These are phyloP conservation scores for Phyllosticta citriasiana DNA, from an alignment of 2,329 filamentous ascomycete genomes.

Conservation along the genomic window DNA sequence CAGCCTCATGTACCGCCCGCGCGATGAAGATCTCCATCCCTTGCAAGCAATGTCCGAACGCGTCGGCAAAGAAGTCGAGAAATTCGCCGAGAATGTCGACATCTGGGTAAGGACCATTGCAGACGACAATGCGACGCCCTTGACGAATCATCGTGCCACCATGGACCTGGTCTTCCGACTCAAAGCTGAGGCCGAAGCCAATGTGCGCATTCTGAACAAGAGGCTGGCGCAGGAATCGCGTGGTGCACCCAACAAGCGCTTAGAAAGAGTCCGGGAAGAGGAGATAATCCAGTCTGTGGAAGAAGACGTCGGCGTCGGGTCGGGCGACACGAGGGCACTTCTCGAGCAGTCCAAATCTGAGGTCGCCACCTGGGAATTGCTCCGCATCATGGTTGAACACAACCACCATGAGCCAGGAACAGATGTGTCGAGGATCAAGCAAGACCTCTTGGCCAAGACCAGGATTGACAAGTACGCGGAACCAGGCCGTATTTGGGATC, in stretches of 20 bases:
- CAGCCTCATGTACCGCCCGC: conserved; percentile 14
- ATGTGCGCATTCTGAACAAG: conserved; percentile 37
- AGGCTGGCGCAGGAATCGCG: conserved; percentile 30
- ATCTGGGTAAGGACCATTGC: conserved; percentile 42
- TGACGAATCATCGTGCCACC: conserved; percentile 48
- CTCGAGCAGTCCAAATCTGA: conserved; percentile 67
- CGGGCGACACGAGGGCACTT: conserved; percentile 33
- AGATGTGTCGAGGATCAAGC: conserved; percentile 23
- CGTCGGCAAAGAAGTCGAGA: conserved; percentile 72
- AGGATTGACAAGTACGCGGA: conserved; percentile 41
- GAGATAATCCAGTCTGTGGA: conserved; percentile 18
- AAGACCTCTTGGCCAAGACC: conserved; percentile 21
- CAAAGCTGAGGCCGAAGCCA: conserved; percentile 42
- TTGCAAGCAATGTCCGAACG: conserved; percentile 56
- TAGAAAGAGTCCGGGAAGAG: conserved; percentile 13
- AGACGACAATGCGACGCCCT: conserved; percentile 21
- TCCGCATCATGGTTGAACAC: conserved; percentile 64
- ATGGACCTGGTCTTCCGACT: conserved; percentile 31
- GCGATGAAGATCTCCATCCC: conserved; percentile 43
- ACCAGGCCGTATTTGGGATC: conserved; percentile 56
- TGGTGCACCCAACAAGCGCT: conserved; percentile 23
- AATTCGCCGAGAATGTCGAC: conserved; percentile 76
- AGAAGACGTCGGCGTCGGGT: conserved; percentile 15
- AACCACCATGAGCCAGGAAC: conserved; percentile 39
- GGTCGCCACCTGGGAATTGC: conserved; percentile 80